These are phyloP conservation scores for Brassica rapa DNA, from an alignment of 345 rosid species.

Conservation along the genomic window DNA sequence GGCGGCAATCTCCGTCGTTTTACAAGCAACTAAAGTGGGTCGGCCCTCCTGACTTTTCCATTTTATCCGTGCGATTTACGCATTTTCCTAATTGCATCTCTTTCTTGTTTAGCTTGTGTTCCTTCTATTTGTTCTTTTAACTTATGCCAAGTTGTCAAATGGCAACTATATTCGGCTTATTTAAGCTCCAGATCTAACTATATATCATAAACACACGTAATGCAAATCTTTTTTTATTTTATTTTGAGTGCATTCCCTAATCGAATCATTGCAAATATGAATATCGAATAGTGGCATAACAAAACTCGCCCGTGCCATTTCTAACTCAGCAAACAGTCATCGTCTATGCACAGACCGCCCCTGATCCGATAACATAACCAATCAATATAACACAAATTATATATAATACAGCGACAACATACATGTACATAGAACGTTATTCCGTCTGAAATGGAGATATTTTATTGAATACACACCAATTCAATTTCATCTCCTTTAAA, in stretches of 20 bases:
- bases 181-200: conserved; percentile 5
- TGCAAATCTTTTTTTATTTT: background rate
- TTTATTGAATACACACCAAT: background rate
- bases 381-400: background rate
- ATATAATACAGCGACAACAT: background rate
- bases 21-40: conserved; percentile 27
- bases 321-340: background rate
- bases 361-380: background rate
- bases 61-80: background rate
- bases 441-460: conserved; percentile 2
- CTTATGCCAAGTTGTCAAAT: background rate
- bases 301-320: background rate
- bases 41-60: conserved; percentile 10
- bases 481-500: conserved; percentile 12
- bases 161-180: background rate
- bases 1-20: conserved; percentile 21
- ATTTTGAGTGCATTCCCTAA: background rate
- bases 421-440: background rate
- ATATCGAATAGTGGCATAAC: background rate
- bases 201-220: background rate
- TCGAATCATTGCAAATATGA: background rate
- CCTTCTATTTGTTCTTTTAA: conserved; percentile 19
- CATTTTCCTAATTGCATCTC: conserved; percentile 24
- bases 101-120: conserved; percentile 26
- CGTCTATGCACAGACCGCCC: background rate